A percentile compares a stretch with the other conserved stretches of the same genome.
Conservation (phyloP, 345 rosid species). For the Citrus inodora region DNA sequence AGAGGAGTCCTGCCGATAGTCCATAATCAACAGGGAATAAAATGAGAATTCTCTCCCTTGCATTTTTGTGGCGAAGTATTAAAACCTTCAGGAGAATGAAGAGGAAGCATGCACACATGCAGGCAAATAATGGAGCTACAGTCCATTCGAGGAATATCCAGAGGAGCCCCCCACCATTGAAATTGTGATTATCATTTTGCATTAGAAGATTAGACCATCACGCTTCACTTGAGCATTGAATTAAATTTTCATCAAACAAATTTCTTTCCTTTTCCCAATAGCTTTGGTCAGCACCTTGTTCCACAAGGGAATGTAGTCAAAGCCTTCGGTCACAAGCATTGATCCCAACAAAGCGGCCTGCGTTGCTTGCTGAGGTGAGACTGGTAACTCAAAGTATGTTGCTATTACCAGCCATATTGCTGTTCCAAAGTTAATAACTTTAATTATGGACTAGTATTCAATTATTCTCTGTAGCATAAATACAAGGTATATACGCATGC, state of each 20-base stretch:
- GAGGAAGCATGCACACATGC: constrained; percentile 17
- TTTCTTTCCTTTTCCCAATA: not conserved
- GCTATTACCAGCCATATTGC: constrained; percentile 37
- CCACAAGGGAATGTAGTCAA: constrained; percentile 23
- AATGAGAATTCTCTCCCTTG: constrained; percentile 25
- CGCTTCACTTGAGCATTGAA: constrained; percentile 1
- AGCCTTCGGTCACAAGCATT: constrained; percentile 21
- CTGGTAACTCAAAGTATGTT: constrained; percentile 33
- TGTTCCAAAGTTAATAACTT: not conserved
- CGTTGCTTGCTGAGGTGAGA: constrained; percentile 28
- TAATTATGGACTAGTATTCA: not conserved
- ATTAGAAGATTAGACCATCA: not conserved
- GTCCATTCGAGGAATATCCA: constrained; percentile 34
- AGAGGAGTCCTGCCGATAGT: constrained; percentile 32
- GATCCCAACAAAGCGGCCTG: constrained; percentile 34
- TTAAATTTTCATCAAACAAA: not conserved
- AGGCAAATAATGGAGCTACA: constrained; percentile 27
- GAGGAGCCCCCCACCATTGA: constrained; percentile 26
- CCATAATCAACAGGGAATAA: constrained; percentile 30
- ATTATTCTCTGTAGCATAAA: not conserved
- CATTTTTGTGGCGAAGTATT: constrained; percentile 23
- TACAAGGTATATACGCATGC: not conserved
- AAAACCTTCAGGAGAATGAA: constrained; percentile 20
- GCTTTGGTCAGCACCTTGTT: constrained; percentile 18
- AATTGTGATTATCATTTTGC: constrained; percentile 29